phyloP scores from a whole-genome alignment of 345 rosid genomes.

The Populus pruinosa region DNA sequence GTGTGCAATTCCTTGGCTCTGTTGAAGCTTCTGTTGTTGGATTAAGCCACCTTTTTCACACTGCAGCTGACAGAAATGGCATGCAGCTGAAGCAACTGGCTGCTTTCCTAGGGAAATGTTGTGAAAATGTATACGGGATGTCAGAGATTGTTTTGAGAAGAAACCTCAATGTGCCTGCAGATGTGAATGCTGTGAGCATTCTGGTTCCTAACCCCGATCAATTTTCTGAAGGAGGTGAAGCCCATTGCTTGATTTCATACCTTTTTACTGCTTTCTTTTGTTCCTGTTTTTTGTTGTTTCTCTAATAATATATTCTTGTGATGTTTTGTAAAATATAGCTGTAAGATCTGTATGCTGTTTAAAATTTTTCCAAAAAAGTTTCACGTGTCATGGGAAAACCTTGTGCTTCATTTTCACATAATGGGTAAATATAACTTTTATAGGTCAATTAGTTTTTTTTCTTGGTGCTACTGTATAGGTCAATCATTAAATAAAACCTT shows the following conservation, averaged over 20 bases:
- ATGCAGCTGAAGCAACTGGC: constrained; percentile 66
- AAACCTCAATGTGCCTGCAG: constrained; percentile 61
- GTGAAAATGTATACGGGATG: constrained; percentile 54
- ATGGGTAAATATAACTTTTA: too few species aligned
- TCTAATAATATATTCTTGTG: neutral
- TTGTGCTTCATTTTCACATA: too few species aligned
- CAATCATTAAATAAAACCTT: too few species aligned
- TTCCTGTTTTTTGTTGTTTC: neutral
- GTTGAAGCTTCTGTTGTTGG: constrained; percentile 89
- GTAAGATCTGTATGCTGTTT: neutral
- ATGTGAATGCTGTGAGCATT: constrained; percentile 73
- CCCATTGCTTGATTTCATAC: constrained; percentile 1
- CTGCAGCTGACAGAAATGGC: constrained; percentile 59
- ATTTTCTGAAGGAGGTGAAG: constrained; percentile 47
- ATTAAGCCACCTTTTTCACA: constrained; percentile 67
- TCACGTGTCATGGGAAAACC: too few species aligned
- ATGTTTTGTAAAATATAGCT: neutral
- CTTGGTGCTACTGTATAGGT: too few species aligned
- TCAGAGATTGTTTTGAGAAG: constrained; percentile 72
- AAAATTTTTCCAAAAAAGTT: too few species aligned
- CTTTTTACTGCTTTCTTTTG: neutral
- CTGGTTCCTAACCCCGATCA: constrained; percentile 63
- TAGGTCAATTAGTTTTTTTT: too few species aligned
- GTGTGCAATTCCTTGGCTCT: constrained; percentile 45
- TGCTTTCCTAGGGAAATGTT: constrained; percentile 50